Evolutionary conservation across 495 filamentous ascomycete species (phyloP), one percentile per base, ranked within the genome.

Genomic region (Neurospora sp.): DNA sequence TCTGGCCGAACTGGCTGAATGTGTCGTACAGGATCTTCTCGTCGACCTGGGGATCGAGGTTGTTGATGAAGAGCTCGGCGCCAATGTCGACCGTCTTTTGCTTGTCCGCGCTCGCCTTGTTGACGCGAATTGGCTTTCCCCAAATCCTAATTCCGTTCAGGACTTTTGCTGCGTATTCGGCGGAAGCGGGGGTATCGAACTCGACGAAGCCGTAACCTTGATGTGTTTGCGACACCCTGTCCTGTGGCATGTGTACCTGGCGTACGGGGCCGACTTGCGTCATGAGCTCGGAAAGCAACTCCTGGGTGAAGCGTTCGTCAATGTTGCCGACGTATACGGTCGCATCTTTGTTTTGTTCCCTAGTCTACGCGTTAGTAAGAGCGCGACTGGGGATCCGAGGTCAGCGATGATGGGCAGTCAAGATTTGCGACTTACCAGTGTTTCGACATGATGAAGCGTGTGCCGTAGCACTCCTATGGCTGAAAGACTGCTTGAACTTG

Each of bases 141-240:
- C 91, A 97, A 44, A 99, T 83, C 42, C 94, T 90, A 71, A 98
- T 92, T 74, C 94, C 92, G 81, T 99, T 99, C 91, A 98, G 96
- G 71, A 97, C 93, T 77, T 94, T 91, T 70, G 94, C 92, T 11
- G 96, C 96, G 83, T 99, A 99, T 79, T 98, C 96, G 72, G 96
- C 96, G 81, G 98, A 95, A 77, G 94, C 93, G 78, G 98, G 95
- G 73, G 91, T 94, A 77, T 93, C 94, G 80, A 98, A 98, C 80
- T 98, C 96, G 79, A 99, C 95, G 80, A 99, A 99, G 72, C 96
- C 96, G 87, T 97, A 99, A 71, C 96, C 96, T 84, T 98, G 96
- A 82, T 99, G 96, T 20, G 89, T 90, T 76, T 97, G 94, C 31
- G 95, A 97, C 69, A 99, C 96, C 78, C 96, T 92, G 79, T 99